These are phyloP conservation scores for Cylindrotheca closterium DNA, from an alignment of 108 stramenopile genomes.

Conservation along the genomic window DNA sequence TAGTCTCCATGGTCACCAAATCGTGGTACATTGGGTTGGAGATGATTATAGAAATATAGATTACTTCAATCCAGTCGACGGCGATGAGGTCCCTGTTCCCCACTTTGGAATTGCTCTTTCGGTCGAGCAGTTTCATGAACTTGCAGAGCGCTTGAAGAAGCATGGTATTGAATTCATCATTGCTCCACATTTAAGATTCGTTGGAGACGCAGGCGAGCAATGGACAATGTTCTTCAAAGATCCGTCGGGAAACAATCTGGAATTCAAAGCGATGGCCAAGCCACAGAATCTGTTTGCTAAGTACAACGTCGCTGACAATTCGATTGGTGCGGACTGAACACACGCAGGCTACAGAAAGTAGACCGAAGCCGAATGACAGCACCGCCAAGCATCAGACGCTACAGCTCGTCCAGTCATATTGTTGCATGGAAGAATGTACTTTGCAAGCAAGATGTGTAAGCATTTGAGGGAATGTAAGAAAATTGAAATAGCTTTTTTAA, in stretches of 20 bases:
- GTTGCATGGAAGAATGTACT: too few relatives aligned
- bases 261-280: conserved; percentile 98
- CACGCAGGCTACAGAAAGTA: too few relatives aligned
- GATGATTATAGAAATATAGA: conserved; percentile 91
- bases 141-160: conserved; percentile 76
- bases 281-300: conserved; percentile 95
- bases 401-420: neutral
- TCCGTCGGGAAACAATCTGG: conserved; percentile 94
- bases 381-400: neutral
- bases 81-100: conserved; percentile 98
- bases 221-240: conserved; percentile 97
- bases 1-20: conserved; percentile 92
- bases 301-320: conserved; percentile 71
- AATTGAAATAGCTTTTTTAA: too few relatives aligned
- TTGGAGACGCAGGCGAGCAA: conserved; percentile 94
- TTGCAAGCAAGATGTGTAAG: too few relatives aligned
- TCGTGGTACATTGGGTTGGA: conserved; percentile 94
- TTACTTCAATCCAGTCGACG: conserved; percentile 98
- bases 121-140: conserved; percentile 80
- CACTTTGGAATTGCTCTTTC: conserved; percentile 94
- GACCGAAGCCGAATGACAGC: too few relatives aligned
- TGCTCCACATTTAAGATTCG: conserved; percentile 91
- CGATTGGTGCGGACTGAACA: too few relatives aligned
- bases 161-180: conserved; percentile 87
- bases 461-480: too few relatives aligned